Evolutionary conservation across 1,284 basidiomycete genomes (phyloP), one percentile per base, ranked within the genome.

Genomic region (Irpex lacteus): DNA sequence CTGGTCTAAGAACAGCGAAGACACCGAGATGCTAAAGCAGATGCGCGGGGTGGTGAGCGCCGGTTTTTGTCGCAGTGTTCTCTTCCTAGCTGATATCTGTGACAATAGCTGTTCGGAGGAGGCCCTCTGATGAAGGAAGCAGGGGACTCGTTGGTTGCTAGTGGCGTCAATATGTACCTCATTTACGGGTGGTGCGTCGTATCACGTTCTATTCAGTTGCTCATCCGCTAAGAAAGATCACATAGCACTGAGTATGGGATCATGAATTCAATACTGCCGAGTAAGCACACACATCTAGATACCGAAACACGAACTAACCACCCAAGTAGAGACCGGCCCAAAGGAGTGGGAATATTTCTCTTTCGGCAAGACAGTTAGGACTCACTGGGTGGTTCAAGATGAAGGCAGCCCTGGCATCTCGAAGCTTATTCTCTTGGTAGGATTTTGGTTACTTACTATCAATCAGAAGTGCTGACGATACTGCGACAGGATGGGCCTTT

Each of bases 291-390:
- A 13, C 5, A 50, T 61, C 66, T 26, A 70, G 52, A 63, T 61
- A 19, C 62, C 62, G 7, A 5, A 63, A 62, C 32, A 61, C 65
- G 37, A 18, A 63, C 15, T 66, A 63, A 38, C 40, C 64, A 50
- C 38, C 64, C 19, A 21, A 8, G n/a, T 55, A 64, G 63, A 53
- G 32, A 32, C n/a, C 19, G 50, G 44, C 36, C 56, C 59, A 34
- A 63, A 63, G 53, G 70, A 73, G 15, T 75, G 73, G 73, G 69
- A 72, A 15, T 74, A 72, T 62, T 72, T 74, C 66, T 56, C 52
- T 36, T 55, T 73, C 40, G 60, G 68, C 1, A 38, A 60, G 15
- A 61, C 64, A 19, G 37, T 70, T 8, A 66, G 68, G 11, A 34
- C 63, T 15, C 63, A 59, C n/a, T 55, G 70, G 21, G 32, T 71